Conservation (phyloP, 1,284 basidiomycete genomes). For the Puccinia novopanici region DNA sequence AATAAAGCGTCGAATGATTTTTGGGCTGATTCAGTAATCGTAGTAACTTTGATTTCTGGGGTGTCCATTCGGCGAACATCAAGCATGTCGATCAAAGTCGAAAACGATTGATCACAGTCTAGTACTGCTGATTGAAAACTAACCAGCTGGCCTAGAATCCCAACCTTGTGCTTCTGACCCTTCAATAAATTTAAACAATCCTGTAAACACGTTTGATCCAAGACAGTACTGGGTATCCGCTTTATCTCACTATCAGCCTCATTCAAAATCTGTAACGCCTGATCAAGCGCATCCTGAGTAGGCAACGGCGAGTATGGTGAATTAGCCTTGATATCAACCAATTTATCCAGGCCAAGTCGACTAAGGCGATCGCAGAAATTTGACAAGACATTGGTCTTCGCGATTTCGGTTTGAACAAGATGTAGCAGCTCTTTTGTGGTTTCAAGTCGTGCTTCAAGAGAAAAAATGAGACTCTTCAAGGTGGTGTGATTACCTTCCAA, state of each 20-base stretch:
- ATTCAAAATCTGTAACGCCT: conserved; percentile 1
- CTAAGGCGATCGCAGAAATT: conserved; percentile 17
- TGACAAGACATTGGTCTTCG: conserved; percentile 1
- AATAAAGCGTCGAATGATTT: conserved; percentile 24
- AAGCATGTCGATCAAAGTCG: conserved; percentile 27
- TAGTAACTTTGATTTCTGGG: conserved; percentile 1
- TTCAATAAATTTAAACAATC: conserved; percentile 1
- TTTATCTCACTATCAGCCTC: conserved; percentile 9
- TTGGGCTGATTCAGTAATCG: not conserved
- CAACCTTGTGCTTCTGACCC: not conserved
- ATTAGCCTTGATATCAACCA: conserved; percentile 20
- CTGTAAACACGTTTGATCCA: conserved; percentile 9
- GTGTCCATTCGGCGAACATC: conserved; percentile 21
- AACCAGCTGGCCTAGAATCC: conserved; percentile 1
- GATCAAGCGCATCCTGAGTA: not conserved
- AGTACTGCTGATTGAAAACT: conserved; percentile 4
- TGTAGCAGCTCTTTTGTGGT: conserved; percentile 9
- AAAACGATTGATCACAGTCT: conserved; percentile 40
- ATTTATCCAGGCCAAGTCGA: conserved; percentile 31
- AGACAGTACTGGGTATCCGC: not conserved
- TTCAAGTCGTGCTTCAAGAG: not conserved
- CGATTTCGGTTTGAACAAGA: conserved; percentile 13
- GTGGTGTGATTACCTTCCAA: not conserved
- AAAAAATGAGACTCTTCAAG: conserved; percentile 14
- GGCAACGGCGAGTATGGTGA: conserved; percentile 34